Evolutionary conservation across 768 basidiomycete species (phyloP).

Genomic region (Suillus weaverae): DNA sequence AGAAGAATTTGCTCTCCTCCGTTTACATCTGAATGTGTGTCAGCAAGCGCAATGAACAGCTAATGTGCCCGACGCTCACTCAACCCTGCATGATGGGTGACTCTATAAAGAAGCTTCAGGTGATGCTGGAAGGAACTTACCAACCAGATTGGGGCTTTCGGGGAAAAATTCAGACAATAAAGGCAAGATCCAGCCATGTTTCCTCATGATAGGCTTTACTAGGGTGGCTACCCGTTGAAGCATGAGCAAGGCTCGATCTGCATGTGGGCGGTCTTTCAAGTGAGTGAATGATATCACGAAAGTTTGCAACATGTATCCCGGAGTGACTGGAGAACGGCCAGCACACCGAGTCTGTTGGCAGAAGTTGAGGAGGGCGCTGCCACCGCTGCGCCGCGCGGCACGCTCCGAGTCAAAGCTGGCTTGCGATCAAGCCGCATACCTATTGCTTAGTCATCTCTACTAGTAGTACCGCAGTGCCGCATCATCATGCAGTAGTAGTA

Average conservation of each 20-base stretch:
- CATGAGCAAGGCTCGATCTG: slow-evolving; percentile 65
- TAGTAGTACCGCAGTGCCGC: too few relatives aligned
- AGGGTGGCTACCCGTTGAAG: slow-evolving; percentile 71
- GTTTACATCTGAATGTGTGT: slow-evolving; percentile 59
- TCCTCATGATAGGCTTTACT: slow-evolving; percentile 94
- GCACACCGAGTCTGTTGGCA: not conserved
- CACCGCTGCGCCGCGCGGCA: too few relatives aligned
- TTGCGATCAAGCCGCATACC: not conserved
- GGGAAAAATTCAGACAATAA: slow-evolving; percentile 89
- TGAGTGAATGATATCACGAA: slow-evolving; percentile 71
- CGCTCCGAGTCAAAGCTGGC: too few relatives aligned
- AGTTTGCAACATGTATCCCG: slow-evolving; percentile 47
- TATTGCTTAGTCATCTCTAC: not conserved
- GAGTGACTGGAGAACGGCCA: not conserved
- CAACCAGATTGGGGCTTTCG: slow-evolving; percentile 66
- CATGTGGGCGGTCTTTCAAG: slow-evolving; percentile 64
- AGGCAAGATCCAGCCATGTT: slow-evolving; percentile 76
- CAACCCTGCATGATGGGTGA: slow-evolving; percentile 28
- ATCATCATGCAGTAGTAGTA: too few relatives aligned
- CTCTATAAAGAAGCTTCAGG: slow-evolving; percentile 5
- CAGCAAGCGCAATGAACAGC: slow-evolving; percentile 8
- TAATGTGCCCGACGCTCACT: slow-evolving; percentile 31
- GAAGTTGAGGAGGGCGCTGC: not conserved
- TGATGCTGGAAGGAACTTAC: slow-evolving; percentile 34
- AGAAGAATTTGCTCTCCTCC: slow-evolving; percentile 81